These are phyloP conservation scores for Trifolium fragiferum DNA, from an alignment of 306 rosid genomes.

Conservation along the genomic window DNA sequence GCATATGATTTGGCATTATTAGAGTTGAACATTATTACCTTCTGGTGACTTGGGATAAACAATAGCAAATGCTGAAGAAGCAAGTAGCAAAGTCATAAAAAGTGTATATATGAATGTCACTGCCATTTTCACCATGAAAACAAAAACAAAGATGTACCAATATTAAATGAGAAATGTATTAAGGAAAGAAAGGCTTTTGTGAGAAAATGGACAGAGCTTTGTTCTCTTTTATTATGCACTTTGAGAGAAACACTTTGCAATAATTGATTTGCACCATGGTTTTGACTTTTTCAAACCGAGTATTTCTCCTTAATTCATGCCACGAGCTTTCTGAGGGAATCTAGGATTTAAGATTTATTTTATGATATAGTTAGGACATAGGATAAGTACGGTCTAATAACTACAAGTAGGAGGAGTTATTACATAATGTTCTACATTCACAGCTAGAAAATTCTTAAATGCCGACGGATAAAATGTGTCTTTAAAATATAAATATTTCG, in stretches of 20 bases:
- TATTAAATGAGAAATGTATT: neutral
- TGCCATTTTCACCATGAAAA: conserved; percentile 50
- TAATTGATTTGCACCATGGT: conserved; percentile 23
- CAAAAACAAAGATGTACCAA: conserved; percentile 9
- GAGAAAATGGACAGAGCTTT: conserved; percentile 16
- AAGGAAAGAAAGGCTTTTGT: neutral
- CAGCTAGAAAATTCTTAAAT: no score
- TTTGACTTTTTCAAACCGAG: conserved; percentile 40
- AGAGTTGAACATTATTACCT: conserved; percentile 52
- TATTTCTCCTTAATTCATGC: conserved; percentile 59
- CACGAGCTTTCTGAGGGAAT: conserved; percentile 30
- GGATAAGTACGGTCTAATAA: conserved; percentile 12
- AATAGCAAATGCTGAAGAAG: conserved; percentile 54
- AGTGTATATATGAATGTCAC: conserved; percentile 44
- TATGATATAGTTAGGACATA: neutral
- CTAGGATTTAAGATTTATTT: neutral
- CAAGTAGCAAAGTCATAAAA: conserved; percentile 47
- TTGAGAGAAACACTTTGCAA: conserved; percentile 10
- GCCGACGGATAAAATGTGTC: no score
- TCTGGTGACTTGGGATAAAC: conserved; percentile 43
- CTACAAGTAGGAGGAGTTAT: neutral
- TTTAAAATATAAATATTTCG: no score
- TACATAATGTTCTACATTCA: no score
- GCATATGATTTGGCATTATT: conserved; percentile 19
- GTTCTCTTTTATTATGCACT: conserved; percentile 43